Percentiles rank a stretch among this genome's conserved stretches.
Conservation (phyloP, 495 filamentous ascomycete genomes). For the Xylaria nigripes region DNA sequence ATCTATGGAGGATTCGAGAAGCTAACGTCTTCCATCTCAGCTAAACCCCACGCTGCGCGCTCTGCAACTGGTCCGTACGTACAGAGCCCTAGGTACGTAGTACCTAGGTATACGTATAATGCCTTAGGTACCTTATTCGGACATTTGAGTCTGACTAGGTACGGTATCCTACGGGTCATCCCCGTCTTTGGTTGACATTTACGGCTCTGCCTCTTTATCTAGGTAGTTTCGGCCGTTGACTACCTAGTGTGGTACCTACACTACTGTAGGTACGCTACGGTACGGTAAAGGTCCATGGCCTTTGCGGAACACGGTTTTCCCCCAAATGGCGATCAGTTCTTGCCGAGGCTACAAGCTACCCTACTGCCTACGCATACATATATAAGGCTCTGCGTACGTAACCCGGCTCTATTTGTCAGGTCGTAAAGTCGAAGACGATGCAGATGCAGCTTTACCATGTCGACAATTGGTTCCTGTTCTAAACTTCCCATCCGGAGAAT, state of each 20-base stretch:
- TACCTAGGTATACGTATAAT: too few species aligned
- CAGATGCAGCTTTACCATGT: background rate
- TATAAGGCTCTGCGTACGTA: background rate
- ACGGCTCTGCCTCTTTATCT: background rate
- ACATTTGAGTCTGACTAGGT: conserved; percentile 26
- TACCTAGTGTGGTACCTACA: background rate
- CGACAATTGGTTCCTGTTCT: background rate
- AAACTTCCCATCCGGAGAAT: background rate
- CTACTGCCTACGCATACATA: too few species aligned
- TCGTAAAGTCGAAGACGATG: background rate
- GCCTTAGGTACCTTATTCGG: conserved; percentile 21
- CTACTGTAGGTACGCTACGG: background rate
- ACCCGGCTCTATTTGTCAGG: background rate
- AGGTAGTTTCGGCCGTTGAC: background rate
- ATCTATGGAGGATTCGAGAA: conserved; percentile 8
- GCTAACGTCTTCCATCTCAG: background rate
- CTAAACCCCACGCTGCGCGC: conserved; percentile 9
- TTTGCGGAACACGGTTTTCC: conserved; percentile 7
- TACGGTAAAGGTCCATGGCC: background rate
- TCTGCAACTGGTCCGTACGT: conserved; percentile 23
- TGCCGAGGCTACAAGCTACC: background rate
- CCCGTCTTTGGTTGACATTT: conserved; percentile 14
- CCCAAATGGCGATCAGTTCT: conserved; percentile 3
- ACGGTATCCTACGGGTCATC: conserved; percentile 8
- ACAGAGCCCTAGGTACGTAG: too few species aligned